Base-by-base conservation (phyloP, 495 filamentous ascomycete species). In the Peziza echinospora region DNA sequence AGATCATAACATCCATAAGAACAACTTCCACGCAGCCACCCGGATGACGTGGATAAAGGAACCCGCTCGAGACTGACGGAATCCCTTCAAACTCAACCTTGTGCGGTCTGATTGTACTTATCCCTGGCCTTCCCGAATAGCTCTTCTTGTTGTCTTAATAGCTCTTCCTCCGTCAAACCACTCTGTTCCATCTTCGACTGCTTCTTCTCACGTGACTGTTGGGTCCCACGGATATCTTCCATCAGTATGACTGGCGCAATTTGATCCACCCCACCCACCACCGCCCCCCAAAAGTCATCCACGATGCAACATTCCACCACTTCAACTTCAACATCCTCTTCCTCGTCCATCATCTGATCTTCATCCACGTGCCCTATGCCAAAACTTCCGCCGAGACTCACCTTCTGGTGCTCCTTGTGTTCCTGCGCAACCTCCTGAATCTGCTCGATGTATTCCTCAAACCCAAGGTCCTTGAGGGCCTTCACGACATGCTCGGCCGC, bases 401-500 rank as follows among this genome's bases (percentile, higher is more conserved):
- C 89, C 72, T 86, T 91, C 56, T 93, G 71, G 46, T 82, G 78
- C 54, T 92, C 85, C 62, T 86, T 91, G 57, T 93, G 84, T 53
- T 93, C 84, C 43, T 78, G 77, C 5, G 87, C 89, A 5, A 89
- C 83, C 45, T 84, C 80, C 28, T 89, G 63, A 2, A 96, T 82
- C 43, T 84, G 80, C 7, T 75, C 69, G 13, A 97, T 77, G 54
- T 94, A 96, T 24, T 93, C 86, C 13, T 73, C 68, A 57, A 94
- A 97, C 0, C 87, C 89, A 13, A 97, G 73, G 53, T 91, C 79
- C 45, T 79, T 75, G 30, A 97, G 67, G 3, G 91, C 91, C 56
- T 84, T 83, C 54, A 86, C 84, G 53, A 96, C 86, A 64, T 97
- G 89, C 56, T 97, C 89, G 53, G 80, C 85, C 0, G 85, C 86